Evolutionary conservation across 352 stramenopile genomes (phyloP).

Genomic region (Phytophthora europaea): DNA sequence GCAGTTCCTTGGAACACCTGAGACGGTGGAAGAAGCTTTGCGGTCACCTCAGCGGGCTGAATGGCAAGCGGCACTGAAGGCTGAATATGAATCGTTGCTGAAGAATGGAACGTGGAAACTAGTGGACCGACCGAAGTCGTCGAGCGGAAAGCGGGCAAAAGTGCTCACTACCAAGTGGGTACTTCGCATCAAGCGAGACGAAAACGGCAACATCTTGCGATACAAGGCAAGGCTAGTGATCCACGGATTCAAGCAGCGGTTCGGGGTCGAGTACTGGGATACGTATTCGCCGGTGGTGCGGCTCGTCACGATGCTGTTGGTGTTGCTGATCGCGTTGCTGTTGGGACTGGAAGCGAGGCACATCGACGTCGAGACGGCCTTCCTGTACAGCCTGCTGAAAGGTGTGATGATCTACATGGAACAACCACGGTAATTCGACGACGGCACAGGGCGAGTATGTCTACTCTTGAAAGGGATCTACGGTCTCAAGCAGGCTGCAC

Average conservation of each 20-base stretch:
- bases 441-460: too few relatives aligned
- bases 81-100: background rate
- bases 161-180: background rate
- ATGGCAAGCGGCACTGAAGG: background rate
- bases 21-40: background rate
- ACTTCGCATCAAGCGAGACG: background rate
- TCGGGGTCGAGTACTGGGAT: too few relatives aligned
- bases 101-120: background rate
- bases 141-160: background rate
- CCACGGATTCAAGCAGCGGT: conserved; percentile 9
- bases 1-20: background rate
- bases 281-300: too few relatives aligned
- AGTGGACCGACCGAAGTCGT: background rate
- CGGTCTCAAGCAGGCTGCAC: too few relatives aligned
- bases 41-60: background rate
- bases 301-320: too few relatives aligned
- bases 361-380: too few relatives aligned
- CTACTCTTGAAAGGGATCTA: too few relatives aligned
- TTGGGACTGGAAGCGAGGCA: too few relatives aligned
- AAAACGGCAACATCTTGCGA: background rate
- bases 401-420: too few relatives aligned
- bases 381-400: too few relatives aligned
- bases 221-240: background rate
- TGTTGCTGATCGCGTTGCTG: too few relatives aligned
- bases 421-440: too few relatives aligned